Evolutionary conservation across 108 stramenopile genomes (phyloP), one percentile per base, ranked within the genome.

Genomic region (Mediolabrus comicus): DNA sequence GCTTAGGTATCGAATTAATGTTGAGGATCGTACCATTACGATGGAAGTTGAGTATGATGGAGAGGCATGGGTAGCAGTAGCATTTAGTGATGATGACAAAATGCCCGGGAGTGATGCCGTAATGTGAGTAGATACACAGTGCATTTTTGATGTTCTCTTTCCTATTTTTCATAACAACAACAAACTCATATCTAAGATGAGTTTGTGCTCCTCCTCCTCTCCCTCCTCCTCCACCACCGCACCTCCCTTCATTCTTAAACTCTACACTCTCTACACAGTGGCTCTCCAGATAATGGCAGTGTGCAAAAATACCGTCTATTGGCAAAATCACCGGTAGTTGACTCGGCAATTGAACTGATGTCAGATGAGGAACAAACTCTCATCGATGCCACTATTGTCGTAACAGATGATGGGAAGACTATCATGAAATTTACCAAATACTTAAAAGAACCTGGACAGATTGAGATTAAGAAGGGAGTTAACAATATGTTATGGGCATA

Each of bases 231-330:
- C 53, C 13, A 26, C 16, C 36, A 31, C 3, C 29, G 26, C 34
- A 41, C 43, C 16, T 62, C 54, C 13, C 16, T 72, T 36, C 41
- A 43, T 43, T 3, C 4, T 4, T 43, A 17, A 17, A 43, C 1
- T 43, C 3, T 17, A 38, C 12, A 17, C 24, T 25, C 53, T 0
- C 24, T 8, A 17, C 56, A 17, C 56, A 57, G 32, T 33, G 72
- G 72, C 33, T 57, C 64, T 34, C 72, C 63, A 3, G 72, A 51
- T 6, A 49, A 58, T 22, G 51, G 65, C 4, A 66, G 28, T 19
- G 35, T 74, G 0, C 49, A n/a, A 25, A 74, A 74, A 19, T 67
- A 59, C 24, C 8, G 52, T 13, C 43, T 74, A 52, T 29, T 57
- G 31, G 56, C 30, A 19, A 32, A 57, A 30, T 22, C 46, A 49